Evolutionary conservation across 805 yeast genomes (phyloP), one percentile per base, ranked within the genome.

Genomic region (Yarrowia sp.): DNA sequence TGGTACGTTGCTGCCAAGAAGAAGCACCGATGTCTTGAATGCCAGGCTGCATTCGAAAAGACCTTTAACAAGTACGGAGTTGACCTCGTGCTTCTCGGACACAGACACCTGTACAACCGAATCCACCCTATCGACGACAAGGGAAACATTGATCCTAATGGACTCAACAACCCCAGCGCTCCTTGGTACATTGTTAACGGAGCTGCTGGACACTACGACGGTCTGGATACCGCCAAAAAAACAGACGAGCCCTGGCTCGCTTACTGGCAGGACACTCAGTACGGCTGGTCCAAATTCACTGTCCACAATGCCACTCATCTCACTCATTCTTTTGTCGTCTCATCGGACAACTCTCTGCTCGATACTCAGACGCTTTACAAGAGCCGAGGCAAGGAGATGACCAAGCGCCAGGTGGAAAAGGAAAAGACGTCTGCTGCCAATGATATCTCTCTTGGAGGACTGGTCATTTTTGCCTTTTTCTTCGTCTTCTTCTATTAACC

Each of bases 151-250:
- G 73, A 71, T 35, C 71, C 73, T 13, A 65, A 66, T 29, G 69
- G 70, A 31, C 65, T 66, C 39, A 64, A 70, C 61, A 68, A 71
- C 58, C 74, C 73, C 3, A 59, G 60, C 0, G 67, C 71, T 10
- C 74, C 74, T 9, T 66, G 68, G 70, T 71, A 71, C 63, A 70
- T 71, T 63, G 60, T 68, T 14, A 71, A 69, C 59, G 74, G 74
- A 22, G 66, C 70, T 12, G 73, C 67, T 18, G 73, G 73, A 12
- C 71, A 69, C 58, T 70, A 68, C 59, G 71, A 71, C 47, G 73
- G 73, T 8, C 66, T 68, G 18, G 67, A 68, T 32, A 61, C 63
- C 14, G 61, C 66, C 25, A 49, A 56, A 27, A 44, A 42, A 35
- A 51, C 59, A 16, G 61, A 61, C 25, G 22, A 35, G 31, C 29